Evolutionary conservation across 441 rosid genomes (phyloP).

Genomic region (Isatis lusitanica): DNA sequence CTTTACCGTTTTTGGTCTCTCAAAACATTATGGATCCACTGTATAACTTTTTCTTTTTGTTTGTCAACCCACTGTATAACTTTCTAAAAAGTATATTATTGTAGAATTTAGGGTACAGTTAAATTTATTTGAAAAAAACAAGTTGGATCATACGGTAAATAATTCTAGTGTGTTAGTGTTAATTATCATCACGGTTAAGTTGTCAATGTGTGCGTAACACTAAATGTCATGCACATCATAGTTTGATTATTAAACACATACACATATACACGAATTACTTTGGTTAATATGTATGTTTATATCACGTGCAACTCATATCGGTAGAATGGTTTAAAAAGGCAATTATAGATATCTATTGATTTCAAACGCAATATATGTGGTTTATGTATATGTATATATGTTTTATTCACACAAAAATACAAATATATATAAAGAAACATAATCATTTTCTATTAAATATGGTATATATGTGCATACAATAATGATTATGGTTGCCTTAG

Average conservation of each 20-base stretch:
- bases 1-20: conserved; percentile 34
- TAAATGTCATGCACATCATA: neutral
- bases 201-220: neutral
- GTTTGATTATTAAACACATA: neutral
- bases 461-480: neutral
- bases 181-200: neutral
- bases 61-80: too few relatives aligned
- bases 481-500: neutral
- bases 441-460: neutral
- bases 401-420: neutral
- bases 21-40: conserved; percentile 13
- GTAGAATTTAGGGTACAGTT: neutral
- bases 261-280: neutral
- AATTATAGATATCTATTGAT: neutral
- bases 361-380: neutral
- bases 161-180: neutral
- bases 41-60: too few relatives aligned
- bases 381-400: neutral
- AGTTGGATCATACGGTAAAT: neutral
- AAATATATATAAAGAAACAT: neutral
- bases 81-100: neutral
- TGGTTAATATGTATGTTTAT: neutral
- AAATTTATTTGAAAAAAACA: neutral
- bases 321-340: neutral
- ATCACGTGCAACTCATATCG: neutral